These are phyloP conservation scores for Apiospora pterosperma DNA, from an alignment of 2,329 filamentous ascomycete genomes.

Conservation along the genomic window DNA sequence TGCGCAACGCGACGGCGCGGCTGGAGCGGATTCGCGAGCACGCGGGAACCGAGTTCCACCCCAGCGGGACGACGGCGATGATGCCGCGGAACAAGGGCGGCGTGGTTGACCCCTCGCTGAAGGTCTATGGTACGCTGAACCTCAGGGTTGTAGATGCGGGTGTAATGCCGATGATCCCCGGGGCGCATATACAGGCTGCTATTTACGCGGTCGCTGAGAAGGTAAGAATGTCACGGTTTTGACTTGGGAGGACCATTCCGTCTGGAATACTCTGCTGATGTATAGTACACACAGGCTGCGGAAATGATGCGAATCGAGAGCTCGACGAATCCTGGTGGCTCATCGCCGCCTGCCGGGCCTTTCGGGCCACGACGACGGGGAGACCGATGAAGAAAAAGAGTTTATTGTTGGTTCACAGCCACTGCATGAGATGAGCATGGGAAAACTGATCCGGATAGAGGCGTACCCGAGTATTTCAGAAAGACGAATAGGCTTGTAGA, in stretches of 20 bases:
- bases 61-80: constrained; percentile 40
- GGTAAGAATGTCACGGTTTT: constrained; percentile 21
- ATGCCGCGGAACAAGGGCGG: constrained; percentile 38
- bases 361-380: neutral
- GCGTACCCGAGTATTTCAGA: neutral
- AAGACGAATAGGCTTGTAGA: neutral
- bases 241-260: neutral
- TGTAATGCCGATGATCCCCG: constrained; percentile 39
- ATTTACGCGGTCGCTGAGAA: constrained; percentile 32
- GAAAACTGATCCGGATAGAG: neutral
- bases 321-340: no score
- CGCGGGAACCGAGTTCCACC: constrained; percentile 40
- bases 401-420: neutral
- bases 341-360: neutral
- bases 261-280: neutral
- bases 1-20: constrained; percentile 20
- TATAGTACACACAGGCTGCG: constrained; percentile 1
- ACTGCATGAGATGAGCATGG: neutral
- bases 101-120: constrained; percentile 38
- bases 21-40: constrained; percentile 15
- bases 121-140: constrained; percentile 40
- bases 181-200: constrained; percentile 28
- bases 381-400: neutral
- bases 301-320: neutral
- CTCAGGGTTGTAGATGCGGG: constrained; percentile 42